A percentile compares a stretch with the other conserved stretches of the same genome.
Evolutionary conservation across 169 alveolate genomes (phyloP).

Genomic region (Cryptosporidium ryanae): DNA sequence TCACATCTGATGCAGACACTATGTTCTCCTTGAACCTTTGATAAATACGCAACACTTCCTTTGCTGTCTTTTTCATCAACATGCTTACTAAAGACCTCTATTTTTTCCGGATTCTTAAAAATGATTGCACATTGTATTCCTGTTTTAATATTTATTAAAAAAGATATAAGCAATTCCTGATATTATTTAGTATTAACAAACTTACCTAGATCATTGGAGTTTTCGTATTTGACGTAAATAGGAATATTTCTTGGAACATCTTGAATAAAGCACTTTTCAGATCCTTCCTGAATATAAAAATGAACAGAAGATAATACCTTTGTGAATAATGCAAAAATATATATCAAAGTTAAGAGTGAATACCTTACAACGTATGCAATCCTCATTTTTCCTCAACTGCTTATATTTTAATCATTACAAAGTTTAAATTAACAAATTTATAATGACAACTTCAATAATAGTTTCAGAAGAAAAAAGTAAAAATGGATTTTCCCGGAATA

Average conservation of each 20-base stretch:
- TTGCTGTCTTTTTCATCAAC: conserved; percentile 73
- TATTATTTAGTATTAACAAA: background rate
- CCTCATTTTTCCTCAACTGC: too few relatives aligned
- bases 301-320: conserved; percentile 9
- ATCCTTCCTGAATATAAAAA: conserved; percentile 78
- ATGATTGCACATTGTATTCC: conserved; percentile 78
- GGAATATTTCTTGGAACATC: conserved; percentile 76
- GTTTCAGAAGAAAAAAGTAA: too few relatives aligned
- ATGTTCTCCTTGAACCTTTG: conserved; percentile 76
- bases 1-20: conserved; percentile 79
- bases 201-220: conserved; percentile 78
- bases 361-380: too few relatives aligned
- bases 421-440: too few relatives aligned
- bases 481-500: too few relatives aligned
- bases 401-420: too few relatives aligned
- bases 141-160: conserved; percentile 23
- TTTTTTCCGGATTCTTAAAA: conserved; percentile 75
- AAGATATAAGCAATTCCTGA: background rate
- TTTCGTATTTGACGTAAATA: conserved; percentile 76
- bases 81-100: conserved; percentile 75
- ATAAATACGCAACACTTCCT: conserved; percentile 78
- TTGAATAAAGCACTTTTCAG: conserved; percentile 79
- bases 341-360: too few relatives aligned
- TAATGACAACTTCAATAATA: too few relatives aligned
- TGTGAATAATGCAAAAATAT: too few relatives aligned